Percentiles rank a stretch among this genome's conserved stretches.
Conservation (phyloP, 179 eudicot genomes). For the Sideroxylon spinosum region DNA sequence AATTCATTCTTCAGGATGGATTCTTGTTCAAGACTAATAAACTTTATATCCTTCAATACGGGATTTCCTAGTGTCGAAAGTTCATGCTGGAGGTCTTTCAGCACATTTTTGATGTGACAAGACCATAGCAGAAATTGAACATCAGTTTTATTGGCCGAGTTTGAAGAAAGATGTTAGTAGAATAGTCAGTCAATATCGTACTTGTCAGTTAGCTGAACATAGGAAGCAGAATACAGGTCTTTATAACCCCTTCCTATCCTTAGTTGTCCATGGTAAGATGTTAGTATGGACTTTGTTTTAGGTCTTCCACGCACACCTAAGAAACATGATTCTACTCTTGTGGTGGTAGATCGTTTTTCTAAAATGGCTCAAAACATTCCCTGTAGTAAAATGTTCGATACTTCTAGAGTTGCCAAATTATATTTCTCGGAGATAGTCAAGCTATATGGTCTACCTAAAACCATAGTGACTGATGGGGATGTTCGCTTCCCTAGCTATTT, state of each 20-base stretch:
- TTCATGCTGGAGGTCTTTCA: no score
- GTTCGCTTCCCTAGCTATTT: no score
- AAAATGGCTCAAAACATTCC: not conserved
- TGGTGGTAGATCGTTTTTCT: not conserved
- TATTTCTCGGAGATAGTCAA: not conserved
- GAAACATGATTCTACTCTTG: not conserved
- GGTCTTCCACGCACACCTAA: not conserved
- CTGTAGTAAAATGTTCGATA: not conserved
- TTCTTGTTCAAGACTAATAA: no score
- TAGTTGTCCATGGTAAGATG: not conserved
- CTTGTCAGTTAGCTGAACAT: not conserved
- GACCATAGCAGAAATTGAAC: not conserved
- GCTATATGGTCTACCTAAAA: not conserved
- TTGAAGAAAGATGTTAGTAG: not conserved
- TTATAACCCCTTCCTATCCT: not conserved
- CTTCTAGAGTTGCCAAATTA: not conserved
- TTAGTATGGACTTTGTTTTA: not conserved
- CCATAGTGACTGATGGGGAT: not conserved
- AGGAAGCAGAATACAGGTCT: not conserved
- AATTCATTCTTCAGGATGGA: no score
- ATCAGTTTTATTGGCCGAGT: not conserved
- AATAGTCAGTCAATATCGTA: not conserved
- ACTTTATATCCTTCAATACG: no score
- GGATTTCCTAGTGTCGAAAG: no score
- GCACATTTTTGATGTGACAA: not conserved